A percentile compares a stretch with the other conserved stretches of the same genome.
Conservation (phyloP, 2,329 filamentous ascomycete genomes). For the Aspergillus phoenicis region DNA sequence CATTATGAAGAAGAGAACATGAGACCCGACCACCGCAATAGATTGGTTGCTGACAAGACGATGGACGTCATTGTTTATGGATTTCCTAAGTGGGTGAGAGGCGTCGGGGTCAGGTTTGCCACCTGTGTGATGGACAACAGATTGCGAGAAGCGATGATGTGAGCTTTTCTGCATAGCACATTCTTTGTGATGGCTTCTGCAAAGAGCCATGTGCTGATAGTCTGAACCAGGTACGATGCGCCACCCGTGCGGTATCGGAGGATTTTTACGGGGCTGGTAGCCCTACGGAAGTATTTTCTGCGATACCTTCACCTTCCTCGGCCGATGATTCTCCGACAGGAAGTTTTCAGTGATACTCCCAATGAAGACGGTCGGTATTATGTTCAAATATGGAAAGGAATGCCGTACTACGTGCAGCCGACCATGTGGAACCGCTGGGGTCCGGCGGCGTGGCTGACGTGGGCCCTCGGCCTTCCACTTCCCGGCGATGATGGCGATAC, state of each 20-base stretch:
- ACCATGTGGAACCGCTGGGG: slow-evolving; percentile 66
- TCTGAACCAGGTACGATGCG: slow-evolving; percentile 16
- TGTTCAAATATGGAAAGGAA: slow-evolving; percentile 56
- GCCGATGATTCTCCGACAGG: slow-evolving; percentile 41
- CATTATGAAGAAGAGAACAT: slow-evolving; percentile 63
- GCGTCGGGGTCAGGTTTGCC: slow-evolving; percentile 53
- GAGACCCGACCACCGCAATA: slow-evolving; percentile 55
- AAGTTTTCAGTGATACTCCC: slow-evolving; percentile 48
- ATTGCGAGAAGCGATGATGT: slow-evolving; percentile 67
- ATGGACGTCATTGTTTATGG: slow-evolving; percentile 63
- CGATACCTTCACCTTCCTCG: slow-evolving; percentile 65
- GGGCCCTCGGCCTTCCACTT: slow-evolving; percentile 33
- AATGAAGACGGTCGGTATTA: slow-evolving; percentile 60
- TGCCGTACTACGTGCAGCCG: slow-evolving; percentile 65
- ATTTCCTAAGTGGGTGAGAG: slow-evolving; percentile 49
- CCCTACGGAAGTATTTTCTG: slow-evolving; percentile 56
- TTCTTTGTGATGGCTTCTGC: background rate
- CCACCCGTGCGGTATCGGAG: slow-evolving; percentile 10
- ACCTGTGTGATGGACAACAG: slow-evolving; percentile 64
- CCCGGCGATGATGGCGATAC: slow-evolving; percentile 53
- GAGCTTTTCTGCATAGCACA: slow-evolving; percentile 24
- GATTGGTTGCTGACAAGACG: slow-evolving; percentile 60
- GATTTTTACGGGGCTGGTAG: slow-evolving; percentile 52
- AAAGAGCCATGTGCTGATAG: background rate
- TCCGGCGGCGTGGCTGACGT: slow-evolving; percentile 52